Conservation (phyloP, 495 filamentous ascomycete species). For the Neurospora sp. region DNA sequence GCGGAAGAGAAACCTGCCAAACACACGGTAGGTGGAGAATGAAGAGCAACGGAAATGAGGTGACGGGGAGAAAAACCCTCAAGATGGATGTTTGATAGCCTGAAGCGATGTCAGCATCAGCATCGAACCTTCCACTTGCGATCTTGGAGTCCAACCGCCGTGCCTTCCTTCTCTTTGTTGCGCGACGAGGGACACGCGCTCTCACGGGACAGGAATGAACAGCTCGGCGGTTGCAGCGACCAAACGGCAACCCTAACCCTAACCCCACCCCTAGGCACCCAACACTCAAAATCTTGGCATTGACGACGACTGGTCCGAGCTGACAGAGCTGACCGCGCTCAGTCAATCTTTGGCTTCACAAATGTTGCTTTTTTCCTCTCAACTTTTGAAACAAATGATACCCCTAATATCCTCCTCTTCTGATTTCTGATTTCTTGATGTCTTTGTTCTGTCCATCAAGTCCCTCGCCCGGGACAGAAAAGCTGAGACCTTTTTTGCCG, state of each 20-base stretch:
- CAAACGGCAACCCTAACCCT: conserved; percentile 4
- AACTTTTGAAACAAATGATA: not conserved
- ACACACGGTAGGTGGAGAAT: not conserved
- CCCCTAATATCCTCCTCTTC: not conserved
- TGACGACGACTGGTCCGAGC: not conserved
- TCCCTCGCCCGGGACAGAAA: too few species aligned
- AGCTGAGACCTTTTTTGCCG: too few species aligned
- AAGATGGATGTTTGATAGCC: not conserved
- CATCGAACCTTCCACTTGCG: not conserved
- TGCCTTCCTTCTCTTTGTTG: not conserved
- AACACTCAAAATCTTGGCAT: not conserved
- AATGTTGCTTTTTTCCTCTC: not conserved
- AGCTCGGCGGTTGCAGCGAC: not conserved
- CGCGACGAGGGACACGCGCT: not conserved
- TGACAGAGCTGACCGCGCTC: not conserved
- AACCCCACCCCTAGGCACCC: conserved; percentile 3
- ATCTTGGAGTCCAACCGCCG: not conserved
- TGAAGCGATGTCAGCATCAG: not conserved
- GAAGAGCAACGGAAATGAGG: not conserved
- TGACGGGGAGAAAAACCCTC: not conserved
- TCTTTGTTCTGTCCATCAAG: not conserved
- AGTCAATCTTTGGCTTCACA: not conserved
- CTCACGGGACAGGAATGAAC: conserved; percentile 5
- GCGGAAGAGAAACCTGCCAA: not conserved
- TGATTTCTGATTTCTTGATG: not conserved